Evolutionary conservation across 306 rosid species (phyloP).

Genomic region (Cicer cuneatum): DNA sequence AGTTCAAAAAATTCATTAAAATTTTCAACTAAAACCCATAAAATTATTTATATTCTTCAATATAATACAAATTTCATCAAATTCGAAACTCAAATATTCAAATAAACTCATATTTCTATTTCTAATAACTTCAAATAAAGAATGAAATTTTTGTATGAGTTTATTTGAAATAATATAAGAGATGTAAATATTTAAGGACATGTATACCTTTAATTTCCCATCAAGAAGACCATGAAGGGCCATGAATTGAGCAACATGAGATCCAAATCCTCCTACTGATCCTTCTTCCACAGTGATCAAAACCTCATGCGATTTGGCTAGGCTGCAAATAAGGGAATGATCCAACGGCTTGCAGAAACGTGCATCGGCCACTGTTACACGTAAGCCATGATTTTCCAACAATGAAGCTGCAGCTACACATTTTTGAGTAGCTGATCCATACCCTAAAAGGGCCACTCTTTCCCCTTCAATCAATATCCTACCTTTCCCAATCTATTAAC

Average conservation of each 20-base stretch:
- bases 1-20: too few species aligned
- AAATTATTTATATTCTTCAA: too few species aligned
- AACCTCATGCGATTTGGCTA: conserved; percentile 75
- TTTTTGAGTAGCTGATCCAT: conserved; percentile 77
- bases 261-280: conserved; percentile 91
- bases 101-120: too few species aligned
- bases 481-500: conserved; percentile 74
- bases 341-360: conserved; percentile 95
- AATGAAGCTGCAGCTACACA: conserved; percentile 72
- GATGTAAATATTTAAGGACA: background rate
- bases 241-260: conserved; percentile 91
- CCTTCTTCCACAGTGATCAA: conserved; percentile 92
- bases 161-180: too few species aligned
- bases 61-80: too few species aligned
- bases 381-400: conserved; percentile 58
- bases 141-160: too few species aligned
- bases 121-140: too few species aligned
- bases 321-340: conserved; percentile 66
- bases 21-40: too few species aligned
- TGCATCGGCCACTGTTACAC: conserved; percentile 54
- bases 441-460: conserved; percentile 88
- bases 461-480: conserved; percentile 82
- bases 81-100: too few species aligned
- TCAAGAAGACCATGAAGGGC: conserved; percentile 93
- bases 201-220: conserved; percentile 65